A percentile compares a stretch with the other conserved stretches of the same genome.
These are phyloP conservation scores for Pichia sp. DNA, from an alignment of 1,139 yeast genomes.

Conservation along the genomic window DNA sequence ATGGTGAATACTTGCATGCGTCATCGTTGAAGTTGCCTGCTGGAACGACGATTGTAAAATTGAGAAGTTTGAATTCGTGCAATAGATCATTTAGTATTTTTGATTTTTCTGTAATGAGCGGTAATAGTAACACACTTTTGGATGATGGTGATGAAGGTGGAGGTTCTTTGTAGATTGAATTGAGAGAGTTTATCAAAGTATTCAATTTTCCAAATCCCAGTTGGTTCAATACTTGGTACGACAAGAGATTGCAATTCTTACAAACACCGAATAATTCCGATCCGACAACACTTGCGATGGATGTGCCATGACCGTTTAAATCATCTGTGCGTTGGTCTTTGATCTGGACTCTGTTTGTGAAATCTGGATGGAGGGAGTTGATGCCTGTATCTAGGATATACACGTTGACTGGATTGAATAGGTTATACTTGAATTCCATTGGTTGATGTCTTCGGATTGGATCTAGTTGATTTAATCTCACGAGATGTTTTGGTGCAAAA, in stretches of 20 bases:
- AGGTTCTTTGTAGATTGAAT: slow-evolving; percentile 50
- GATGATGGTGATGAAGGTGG: no score
- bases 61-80: slow-evolving; percentile 56
- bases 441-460: slow-evolving; percentile 23
- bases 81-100: slow-evolving; percentile 35
- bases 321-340: slow-evolving; percentile 36
- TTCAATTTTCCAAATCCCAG: slow-evolving; percentile 66
- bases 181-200: slow-evolving; percentile 62
- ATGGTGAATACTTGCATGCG: slow-evolving; percentile 79
- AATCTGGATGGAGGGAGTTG: slow-evolving; percentile 43
- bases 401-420: slow-evolving; percentile 56
- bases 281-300: slow-evolving; percentile 73
- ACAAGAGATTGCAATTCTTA: slow-evolving; percentile 58
- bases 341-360: slow-evolving; percentile 48
- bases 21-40: slow-evolving; percentile 78
- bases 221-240: slow-evolving; percentile 62
- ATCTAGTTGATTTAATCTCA: slow-evolving; percentile 25
- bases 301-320: slow-evolving; percentile 65
- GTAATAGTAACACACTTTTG: slow-evolving; percentile 67
- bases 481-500: slow-evolving; percentile 30
- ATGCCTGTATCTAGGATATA: slow-evolving; percentile 74
- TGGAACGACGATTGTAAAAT: slow-evolving; percentile 79
- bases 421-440: slow-evolving; percentile 38
- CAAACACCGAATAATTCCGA: slow-evolving; percentile 67
- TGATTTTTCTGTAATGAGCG: slow-evolving; percentile 63